Evolutionary conservation across 139 green algal genomes (phyloP), one percentile per base, ranked within the genome.

Genomic region (Coelastrella sp.): DNA sequence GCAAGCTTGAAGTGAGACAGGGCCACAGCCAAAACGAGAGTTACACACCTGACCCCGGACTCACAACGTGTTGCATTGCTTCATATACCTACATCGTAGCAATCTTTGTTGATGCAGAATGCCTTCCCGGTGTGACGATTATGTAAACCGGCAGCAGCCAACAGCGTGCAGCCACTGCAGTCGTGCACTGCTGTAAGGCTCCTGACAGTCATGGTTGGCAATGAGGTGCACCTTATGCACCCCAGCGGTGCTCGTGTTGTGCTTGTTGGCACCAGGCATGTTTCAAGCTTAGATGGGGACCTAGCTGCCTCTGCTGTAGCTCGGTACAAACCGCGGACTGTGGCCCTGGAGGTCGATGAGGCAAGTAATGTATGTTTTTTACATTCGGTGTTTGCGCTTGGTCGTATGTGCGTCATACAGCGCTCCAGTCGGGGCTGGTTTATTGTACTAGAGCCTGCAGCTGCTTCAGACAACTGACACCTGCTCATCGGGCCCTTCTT

Each of bases 321-420:
- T 19, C 35, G 1, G 4, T 75, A n/a, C 24, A 19, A 9, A 15
- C 66, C 83, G 24, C 20, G 7, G 10, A 56, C 66, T 49, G 83
- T 88, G 20, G 35, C 80, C 24, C 35, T 88, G 20, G 83, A 88
- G 60, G 17, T 88, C 6, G 83, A 88, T 65, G 20, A 88, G 83
- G 83, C 80, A 56, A 15, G 82, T 17, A 86, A 0, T 17, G 49
- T 68, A 8, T 15, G 68, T 7, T 9, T 68, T 22, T 6, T 0
- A 15, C 7, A 8, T 22, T 66, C 1, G 15, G 27, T 35, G 14
- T 4, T 60, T 27, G 19, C 20, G 6, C 58, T 57, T 58, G 19
- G 6, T 17, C 1, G 12, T 9, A n/a, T 24, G 59, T 25, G 58
- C 58, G 56, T 58, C 59, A 72, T 65, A n/a, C 80, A 20, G 4